Conservation (phyloP, 1,284 basidiomycete genomes). For the Paramarasmius palmivorus region DNA sequence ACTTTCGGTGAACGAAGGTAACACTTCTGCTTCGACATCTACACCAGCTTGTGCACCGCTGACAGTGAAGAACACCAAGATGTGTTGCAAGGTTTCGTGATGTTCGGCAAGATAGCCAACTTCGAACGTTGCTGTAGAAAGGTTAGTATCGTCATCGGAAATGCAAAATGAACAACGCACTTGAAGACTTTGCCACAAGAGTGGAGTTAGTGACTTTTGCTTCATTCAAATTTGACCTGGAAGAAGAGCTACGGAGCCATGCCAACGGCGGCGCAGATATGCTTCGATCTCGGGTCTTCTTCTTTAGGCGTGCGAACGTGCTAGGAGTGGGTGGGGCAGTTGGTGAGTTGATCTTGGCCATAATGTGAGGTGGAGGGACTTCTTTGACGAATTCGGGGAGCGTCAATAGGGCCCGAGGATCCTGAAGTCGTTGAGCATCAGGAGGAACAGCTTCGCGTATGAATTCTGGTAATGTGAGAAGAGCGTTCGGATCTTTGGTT, state of each 20-base stretch:
- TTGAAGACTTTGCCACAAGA: constrained; percentile 2
- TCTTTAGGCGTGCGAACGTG: constrained; percentile 26
- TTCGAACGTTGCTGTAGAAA: constrained; percentile 44
- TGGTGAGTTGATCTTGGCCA: constrained; percentile 13
- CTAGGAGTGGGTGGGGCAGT: constrained; percentile 12
- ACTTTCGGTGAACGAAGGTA: constrained; percentile 44
- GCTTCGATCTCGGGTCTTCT: constrained; percentile 56
- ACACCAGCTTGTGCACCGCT: constrained; percentile 44
- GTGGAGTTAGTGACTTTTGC: constrained; percentile 25
- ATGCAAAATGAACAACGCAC: constrained; percentile 10
- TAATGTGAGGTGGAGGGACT: constrained; percentile 30
- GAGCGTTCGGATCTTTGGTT: constrained; percentile 54
- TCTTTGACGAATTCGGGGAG: constrained; percentile 61
- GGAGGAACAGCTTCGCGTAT: constrained; percentile 56
- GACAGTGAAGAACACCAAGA: constrained; percentile 67
- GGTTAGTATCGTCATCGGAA: constrained; percentile 18
- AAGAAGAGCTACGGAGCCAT: constrained; percentile 53
- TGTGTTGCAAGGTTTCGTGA: constrained; percentile 78
- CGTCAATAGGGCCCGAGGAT: constrained; percentile 53
- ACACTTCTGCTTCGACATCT: constrained; percentile 63
- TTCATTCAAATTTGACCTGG: constrained; percentile 31
- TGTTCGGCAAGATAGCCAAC: constrained; percentile 80
- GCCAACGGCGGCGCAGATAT: constrained; percentile 71
- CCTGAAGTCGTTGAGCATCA: constrained; percentile 33
- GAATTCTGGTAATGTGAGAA: constrained; percentile 65